phyloP scores from a whole-genome alignment of 1,284 basidiomycete genomes.

The Porodaedalea pini region DNA sequence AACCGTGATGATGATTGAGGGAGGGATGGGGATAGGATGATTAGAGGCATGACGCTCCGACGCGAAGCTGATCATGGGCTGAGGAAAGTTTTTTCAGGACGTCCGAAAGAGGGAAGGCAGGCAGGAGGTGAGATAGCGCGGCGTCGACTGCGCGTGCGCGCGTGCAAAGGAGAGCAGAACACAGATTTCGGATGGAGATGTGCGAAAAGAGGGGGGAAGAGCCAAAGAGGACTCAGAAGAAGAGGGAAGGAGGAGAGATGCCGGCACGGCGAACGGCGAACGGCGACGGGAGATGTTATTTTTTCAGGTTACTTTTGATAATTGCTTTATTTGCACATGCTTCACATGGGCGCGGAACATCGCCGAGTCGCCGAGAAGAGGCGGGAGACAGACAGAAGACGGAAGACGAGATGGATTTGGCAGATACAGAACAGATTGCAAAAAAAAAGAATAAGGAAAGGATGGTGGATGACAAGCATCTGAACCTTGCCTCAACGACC shows the following conservation, averaged over 20 bases:
- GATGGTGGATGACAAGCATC: not conserved
- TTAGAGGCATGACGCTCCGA: too few species aligned
- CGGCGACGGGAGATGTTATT: not conserved
- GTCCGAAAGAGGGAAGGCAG: not conserved
- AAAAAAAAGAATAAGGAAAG: not conserved
- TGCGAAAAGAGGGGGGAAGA: not conserved
- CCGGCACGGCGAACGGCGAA: not conserved
- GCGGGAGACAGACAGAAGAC: not conserved
- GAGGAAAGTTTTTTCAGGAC: not conserved
- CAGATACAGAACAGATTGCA: not conserved
- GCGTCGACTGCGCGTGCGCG: not conserved
- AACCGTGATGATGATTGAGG: not conserved
- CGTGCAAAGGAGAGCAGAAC: not conserved
- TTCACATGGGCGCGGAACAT: not conserved
- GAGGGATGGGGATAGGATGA: conserved; percentile 1
- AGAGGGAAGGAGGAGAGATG: not conserved
- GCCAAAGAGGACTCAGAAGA: not conserved
- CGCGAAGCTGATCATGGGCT: not conserved
- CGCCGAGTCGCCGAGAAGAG: not conserved
- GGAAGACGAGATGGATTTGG: not conserved
- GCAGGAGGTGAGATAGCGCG: not conserved
- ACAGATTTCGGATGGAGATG: conserved; percentile 6
- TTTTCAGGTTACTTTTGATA: not conserved
- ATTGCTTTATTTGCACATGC: not conserved
- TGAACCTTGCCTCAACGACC: not conserved